Evolutionary conservation across 768 basidiomycete genomes (phyloP).

Genomic region (Collybia mongolica): DNA sequence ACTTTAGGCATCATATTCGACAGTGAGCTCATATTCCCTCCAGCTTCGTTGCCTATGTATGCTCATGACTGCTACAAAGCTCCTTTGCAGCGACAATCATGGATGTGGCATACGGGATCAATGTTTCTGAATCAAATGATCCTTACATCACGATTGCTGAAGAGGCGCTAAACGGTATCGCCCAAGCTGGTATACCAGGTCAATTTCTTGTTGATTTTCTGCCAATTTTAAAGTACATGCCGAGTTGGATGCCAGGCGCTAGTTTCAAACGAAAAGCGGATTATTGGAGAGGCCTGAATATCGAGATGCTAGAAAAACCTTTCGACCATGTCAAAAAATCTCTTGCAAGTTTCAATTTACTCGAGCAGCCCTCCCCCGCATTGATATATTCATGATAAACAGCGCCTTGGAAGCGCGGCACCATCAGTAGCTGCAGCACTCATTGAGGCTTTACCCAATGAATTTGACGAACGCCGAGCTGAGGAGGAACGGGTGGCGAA

Average conservation of each 20-base stretch:
- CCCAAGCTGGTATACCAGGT: conserved; percentile 13
- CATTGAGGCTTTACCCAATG: conserved; percentile 2
- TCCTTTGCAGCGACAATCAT: conserved; percentile 16
- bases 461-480: conserved; percentile 9
- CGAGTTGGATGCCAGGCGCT: conserved; percentile 3
- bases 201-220: conserved; percentile 15
- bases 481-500: conserved; percentile 14
- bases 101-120: conserved; percentile 17
- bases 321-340: conserved; percentile 12
- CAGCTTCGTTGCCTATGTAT: not conserved
- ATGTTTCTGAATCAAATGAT: conserved; percentile 9
- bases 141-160: conserved; percentile 13
- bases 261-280: conserved; percentile 12
- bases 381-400: not conserved
- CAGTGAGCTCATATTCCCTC: conserved; percentile 5
- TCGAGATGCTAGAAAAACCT: conserved; percentile 15
- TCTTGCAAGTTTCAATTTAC: conserved; percentile 5
- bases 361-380: not conserved
- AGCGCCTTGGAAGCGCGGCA: conserved; percentile 13
- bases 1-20: conserved; percentile 12
- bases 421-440: conserved; percentile 13
- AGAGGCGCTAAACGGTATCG: conserved; percentile 13
- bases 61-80: not conserved
- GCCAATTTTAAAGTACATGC: conserved; percentile 2
- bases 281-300: conserved; percentile 9